Base-by-base conservation (phyloP, 257 asterid species). In the Nicotiana sylvestris region DNA sequence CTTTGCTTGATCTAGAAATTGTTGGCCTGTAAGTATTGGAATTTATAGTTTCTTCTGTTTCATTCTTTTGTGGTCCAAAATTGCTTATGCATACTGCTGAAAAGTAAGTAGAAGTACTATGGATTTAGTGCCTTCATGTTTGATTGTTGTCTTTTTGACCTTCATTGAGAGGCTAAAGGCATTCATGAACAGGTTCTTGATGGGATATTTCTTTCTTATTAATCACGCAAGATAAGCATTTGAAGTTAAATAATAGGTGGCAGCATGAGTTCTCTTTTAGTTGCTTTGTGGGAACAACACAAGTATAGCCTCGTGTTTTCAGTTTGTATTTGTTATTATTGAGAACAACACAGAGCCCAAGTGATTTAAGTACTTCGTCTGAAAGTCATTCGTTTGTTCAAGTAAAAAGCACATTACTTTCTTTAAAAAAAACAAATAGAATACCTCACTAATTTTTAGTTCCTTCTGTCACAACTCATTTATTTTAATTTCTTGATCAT, bases 1-100 rank as follows among this genome's bases (percentile, higher is more conserved):
- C 91, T 74, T 81, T 95, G 85, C 88, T 82, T 78, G 99, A 92
- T 89, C 90, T 95, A 30, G 97, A 87, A 88, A 90, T 95, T 82
- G 93, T 92, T 86, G 98, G 98, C 89, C 94, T 93, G 98, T 95
- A 90, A 95, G 98, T 92, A 53, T 84, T 61, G 66, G 30, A 61
- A 21, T 3, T 61, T 4, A 1, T 61, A 10, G 13, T 61, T 21
- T 61, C 51, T 21, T 61, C 15, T 61, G 15, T 21, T 21, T 2
- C 18, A 17, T 21, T 61, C 66, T 8, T 61, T 9, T 61, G 4
- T 21, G 12, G 11, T 60, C 21, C 29, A 21, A 9, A 60, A 2
- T 7, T 60, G 66, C 66, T 51, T 60, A 18, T 60, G 21, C 12
- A 60, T n/a, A 2, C 29, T 60, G 66, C 66, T 60, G 29, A 60